Conservation (phyloP, 768 basidiomycete species). For the Lactarius hatsudake region DNA sequence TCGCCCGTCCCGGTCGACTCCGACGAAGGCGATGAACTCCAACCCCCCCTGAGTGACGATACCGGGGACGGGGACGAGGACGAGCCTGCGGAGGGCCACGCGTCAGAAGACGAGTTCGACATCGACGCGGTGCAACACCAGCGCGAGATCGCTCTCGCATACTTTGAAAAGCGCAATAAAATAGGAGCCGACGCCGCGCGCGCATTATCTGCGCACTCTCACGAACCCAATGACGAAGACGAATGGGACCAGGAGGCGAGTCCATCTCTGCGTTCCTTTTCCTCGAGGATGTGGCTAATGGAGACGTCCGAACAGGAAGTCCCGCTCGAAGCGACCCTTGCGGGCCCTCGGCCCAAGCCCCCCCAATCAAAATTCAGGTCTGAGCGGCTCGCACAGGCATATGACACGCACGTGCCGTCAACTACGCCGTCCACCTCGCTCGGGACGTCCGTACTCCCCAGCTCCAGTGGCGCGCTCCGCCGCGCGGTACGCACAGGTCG, state of each 20-base stretch:
- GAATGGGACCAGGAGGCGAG: constrained; percentile 48
- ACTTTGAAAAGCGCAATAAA: constrained; percentile 56
- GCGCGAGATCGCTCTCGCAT: constrained; percentile 71
- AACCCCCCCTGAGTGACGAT: constrained; percentile 18
- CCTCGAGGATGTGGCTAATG: constrained; percentile 7
- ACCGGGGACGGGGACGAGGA: constrained; percentile 29
- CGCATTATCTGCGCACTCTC: constrained; percentile 48
- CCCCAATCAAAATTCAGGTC: constrained; percentile 66
- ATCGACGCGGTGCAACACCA: constrained; percentile 64
- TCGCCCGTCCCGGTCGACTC: constrained; percentile 33
- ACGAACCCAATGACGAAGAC: constrained; percentile 36
- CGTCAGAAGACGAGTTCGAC: constrained; percentile 53
- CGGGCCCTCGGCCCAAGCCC: constrained; percentile 43
- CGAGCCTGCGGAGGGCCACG: constrained; percentile 36
- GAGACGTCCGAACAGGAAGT: constrained; percentile 38
- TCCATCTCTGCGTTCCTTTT: constrained; percentile 7
- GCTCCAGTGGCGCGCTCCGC: constrained; percentile 30
- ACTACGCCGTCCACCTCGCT: constrained; percentile 33
- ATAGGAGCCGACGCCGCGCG: constrained; percentile 54
- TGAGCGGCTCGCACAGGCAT: constrained; percentile 34
- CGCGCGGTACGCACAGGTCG: constrained; percentile 34
- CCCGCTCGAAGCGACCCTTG: constrained; percentile 42
- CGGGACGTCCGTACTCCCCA: constrained; percentile 34
- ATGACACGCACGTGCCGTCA: constrained; percentile 18
- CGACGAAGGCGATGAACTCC: constrained; percentile 33